Percentiles rank a stretch among this genome's conserved stretches.
Evolutionary conservation across 1,284 basidiomycete genomes (phyloP).

Genomic region (Ceratobasidium sp.): DNA sequence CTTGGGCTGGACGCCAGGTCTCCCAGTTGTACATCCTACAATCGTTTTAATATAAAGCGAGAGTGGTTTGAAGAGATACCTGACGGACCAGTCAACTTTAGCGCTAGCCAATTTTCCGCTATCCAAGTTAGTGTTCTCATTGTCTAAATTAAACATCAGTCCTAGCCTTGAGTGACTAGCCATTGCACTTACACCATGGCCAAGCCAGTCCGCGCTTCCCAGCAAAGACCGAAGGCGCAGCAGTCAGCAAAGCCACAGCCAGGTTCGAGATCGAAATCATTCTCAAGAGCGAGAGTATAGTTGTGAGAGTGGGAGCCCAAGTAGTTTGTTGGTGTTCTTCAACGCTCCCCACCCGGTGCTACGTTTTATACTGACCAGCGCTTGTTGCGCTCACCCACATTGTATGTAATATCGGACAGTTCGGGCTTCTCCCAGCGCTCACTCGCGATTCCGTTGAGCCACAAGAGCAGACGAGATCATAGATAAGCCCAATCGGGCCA

Average conservation of each 20-base stretch:
- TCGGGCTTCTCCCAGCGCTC: too few relatives aligned
- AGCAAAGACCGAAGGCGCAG: slow-evolving; percentile 2
- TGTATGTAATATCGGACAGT: too few relatives aligned
- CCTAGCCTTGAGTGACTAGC: too few relatives aligned
- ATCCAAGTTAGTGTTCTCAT: slow-evolving; percentile 5
- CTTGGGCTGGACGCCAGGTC: slow-evolving; percentile 40
- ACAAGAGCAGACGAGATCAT: too few relatives aligned
- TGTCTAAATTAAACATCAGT: slow-evolving; percentile 19
- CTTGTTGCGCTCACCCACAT: too few relatives aligned
- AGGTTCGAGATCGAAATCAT: slow-evolving; percentile 4
- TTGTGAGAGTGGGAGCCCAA: too few relatives aligned
- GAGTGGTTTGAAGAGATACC: background rate
- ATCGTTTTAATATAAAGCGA: background rate
- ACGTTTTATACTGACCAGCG: too few relatives aligned
- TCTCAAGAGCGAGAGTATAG: too few relatives aligned
- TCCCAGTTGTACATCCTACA: slow-evolving; percentile 45
- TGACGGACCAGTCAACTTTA: slow-evolving; percentile 15
- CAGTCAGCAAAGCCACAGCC: slow-evolving; percentile 6
- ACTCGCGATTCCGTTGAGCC: too few relatives aligned
- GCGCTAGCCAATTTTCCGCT: slow-evolving; percentile 10
- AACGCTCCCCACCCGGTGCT: too few relatives aligned
- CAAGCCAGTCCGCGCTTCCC: slow-evolving; percentile 35
- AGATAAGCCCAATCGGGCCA: too few relatives aligned
- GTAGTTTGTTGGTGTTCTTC: too few relatives aligned
- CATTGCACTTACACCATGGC: slow-evolving; percentile 40